phyloP scores from a whole-genome alignment of 176 grass and related monocot genomes.

The Rhynchospora pubera region DNA sequence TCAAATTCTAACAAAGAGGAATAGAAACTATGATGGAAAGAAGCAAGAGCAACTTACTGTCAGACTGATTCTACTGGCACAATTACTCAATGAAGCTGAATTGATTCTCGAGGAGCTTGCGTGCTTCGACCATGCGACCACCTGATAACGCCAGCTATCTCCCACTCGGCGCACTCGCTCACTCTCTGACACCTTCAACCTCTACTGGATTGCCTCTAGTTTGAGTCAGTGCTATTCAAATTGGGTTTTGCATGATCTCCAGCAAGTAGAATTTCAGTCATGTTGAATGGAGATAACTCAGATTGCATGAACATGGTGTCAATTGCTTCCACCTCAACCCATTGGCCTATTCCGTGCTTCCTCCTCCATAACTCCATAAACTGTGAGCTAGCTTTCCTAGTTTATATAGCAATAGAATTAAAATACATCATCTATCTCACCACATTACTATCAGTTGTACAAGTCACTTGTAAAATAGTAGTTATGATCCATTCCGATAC shows the following conservation, averaged over 20 bases:
- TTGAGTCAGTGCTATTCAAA: constrained; percentile 38
- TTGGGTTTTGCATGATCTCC: constrained; percentile 54
- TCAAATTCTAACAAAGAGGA: too few species aligned
- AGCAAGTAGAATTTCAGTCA: constrained; percentile 61
- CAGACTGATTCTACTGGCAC: too few species aligned
- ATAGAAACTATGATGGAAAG: too few species aligned
- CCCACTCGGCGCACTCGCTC: too few species aligned
- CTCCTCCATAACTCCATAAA: constrained; percentile 91
- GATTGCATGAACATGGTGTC: constrained; percentile 82
- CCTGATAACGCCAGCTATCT: too few species aligned
- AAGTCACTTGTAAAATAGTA: not conserved
- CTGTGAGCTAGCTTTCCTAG: constrained; percentile 72
- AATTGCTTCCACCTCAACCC: constrained; percentile 82
- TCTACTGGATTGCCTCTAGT: too few species aligned
- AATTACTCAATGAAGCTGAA: too few species aligned
- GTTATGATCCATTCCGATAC: not conserved
- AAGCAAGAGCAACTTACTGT: too few species aligned
- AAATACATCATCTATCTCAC: not conserved
- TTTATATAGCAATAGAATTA: not conserved
- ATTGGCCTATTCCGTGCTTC: constrained; percentile 97
- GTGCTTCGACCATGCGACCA: too few species aligned
- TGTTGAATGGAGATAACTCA: constrained; percentile 79
- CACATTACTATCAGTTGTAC: not conserved
- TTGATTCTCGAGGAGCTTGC: too few species aligned
- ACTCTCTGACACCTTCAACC: too few species aligned